Conservation (phyloP, 1,139 yeast genomes). For the Diutina sp. region DNA sequence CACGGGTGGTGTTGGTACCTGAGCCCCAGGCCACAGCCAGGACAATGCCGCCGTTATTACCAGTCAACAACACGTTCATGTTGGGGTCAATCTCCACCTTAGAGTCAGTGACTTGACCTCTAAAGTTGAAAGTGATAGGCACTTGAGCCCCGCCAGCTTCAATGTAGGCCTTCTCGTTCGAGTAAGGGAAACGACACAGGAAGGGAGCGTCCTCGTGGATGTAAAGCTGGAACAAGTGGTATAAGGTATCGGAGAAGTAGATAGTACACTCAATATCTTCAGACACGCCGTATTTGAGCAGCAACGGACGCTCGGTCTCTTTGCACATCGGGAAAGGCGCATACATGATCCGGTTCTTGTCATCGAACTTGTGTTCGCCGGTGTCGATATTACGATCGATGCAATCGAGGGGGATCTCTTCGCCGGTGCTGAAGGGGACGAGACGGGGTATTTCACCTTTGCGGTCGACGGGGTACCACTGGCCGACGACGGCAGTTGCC, state of each 20-base stretch:
- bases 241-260: constrained; percentile 50
- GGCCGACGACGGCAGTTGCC: constrained; percentile 7
- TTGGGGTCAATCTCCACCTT: constrained; percentile 58
- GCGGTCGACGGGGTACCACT: constrained; percentile 23
- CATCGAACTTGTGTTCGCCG: constrained; percentile 66
- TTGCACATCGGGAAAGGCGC: constrained; percentile 48
- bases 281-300: constrained; percentile 37
- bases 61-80: constrained; percentile 41
- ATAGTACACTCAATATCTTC: constrained; percentile 52
- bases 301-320: constrained; percentile 50
- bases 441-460: constrained; percentile 26
- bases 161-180: constrained; percentile 26
- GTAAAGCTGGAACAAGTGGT: constrained; percentile 61
- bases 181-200: constrained; percentile 49
- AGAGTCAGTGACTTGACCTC: constrained; percentile 58
- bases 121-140: constrained; percentile 52
- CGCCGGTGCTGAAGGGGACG: constrained; percentile 29
- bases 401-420: constrained; percentile 43
- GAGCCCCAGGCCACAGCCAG: constrained; percentile 51
- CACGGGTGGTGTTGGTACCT: constrained; percentile 47
- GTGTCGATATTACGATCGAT: constrained; percentile 56
- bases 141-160: constrained; percentile 39
- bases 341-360: constrained; percentile 43
- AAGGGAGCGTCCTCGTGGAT: constrained; percentile 71
- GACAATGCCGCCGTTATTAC: constrained; percentile 31